Evolutionary conservation across 2,329 filamentous ascomycete species (phyloP), one percentile per base, ranked within the genome.

Genomic region (Cephalotrichum gorgonifer): DNA sequence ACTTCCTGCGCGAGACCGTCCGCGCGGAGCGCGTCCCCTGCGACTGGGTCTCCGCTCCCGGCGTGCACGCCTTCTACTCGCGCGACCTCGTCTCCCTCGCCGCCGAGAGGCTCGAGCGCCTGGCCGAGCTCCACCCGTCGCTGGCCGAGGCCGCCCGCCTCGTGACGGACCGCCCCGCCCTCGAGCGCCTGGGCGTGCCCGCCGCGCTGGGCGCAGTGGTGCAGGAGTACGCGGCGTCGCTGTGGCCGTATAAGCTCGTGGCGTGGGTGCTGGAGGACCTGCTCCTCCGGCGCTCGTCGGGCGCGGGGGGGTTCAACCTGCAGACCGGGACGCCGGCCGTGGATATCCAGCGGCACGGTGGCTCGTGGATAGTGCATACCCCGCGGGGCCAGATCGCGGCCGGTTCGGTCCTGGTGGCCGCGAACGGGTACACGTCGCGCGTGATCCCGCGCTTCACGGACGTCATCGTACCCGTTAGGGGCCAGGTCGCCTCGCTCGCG

Each of bases 211-310:
- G 82, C 2, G 85, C 81, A 6, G 73, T 88, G 3, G 67, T 83
- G 15, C 83, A 83, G 53, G 68, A 69, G 38, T 68, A 78, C 39
- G 86, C 86, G 0, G 85, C 81, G 0, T 80, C 79, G 55, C 61
- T 88, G 43, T 90, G 85, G 85, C 88, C 88, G 0, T 95, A 94
- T 64, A 94, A 93, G 65, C 76, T 94, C 17, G 81, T 95, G 2
- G 71, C 80, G 1, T 84, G 81, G 64, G 72, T 90, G 0, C 67
- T 95, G 1, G 79, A 86, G 59, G 63, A 69, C 8, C 72, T 87
- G 0, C 58, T 79, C 1, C 53, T n/a, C n/a, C n/a, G n/a, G n/a
- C 50, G 26, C 55, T 54, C 46, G 59, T 5, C 62, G 51, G 54
- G 70, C 17, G 62, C 63, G 2, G 64, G 60, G 2, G 61, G 59